These are phyloP conservation scores for Arthrobotrys musiformis DNA, from an alignment of 2,329 filamentous ascomycete genomes.

Conservation along the genomic window DNA sequence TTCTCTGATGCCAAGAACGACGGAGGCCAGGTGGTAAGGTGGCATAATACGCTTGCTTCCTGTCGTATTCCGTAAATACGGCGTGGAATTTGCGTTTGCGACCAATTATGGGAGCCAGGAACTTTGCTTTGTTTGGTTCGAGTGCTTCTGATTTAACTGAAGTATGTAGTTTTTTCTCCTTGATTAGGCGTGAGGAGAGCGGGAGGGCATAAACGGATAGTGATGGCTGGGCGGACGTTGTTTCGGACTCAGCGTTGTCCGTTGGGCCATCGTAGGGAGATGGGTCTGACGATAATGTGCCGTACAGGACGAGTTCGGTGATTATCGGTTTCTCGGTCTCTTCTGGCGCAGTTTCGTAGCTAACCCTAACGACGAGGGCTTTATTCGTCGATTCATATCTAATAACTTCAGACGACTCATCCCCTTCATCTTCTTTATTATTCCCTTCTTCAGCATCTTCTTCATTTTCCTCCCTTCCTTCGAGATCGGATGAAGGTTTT, in stretches of 20 bases:
- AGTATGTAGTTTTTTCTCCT: conserved; percentile 45
- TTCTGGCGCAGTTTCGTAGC: conserved; percentile 30
- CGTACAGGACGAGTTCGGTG: conserved; percentile 47
- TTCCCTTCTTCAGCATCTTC: not conserved
- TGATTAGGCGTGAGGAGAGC: conserved; percentile 37
- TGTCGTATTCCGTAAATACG: conserved; percentile 49
- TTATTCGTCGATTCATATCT: conserved; percentile 10
- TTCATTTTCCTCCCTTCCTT: not conserved
- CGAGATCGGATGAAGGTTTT: not conserved
- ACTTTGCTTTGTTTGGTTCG: conserved; percentile 31
- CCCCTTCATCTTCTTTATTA: not conserved
- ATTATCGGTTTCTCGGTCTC: conserved; percentile 48
- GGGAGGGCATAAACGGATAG: conserved; percentile 52
- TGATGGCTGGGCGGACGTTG: not conserved
- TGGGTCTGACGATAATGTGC: conserved; percentile 17
- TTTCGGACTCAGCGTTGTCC: conserved; percentile 10
- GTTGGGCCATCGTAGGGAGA: not conserved
- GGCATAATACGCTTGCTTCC: conserved; percentile 46
- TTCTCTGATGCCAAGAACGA: conserved; percentile 49
- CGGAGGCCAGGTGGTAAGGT: conserved; percentile 48
- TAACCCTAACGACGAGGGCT: conserved; percentile 32
- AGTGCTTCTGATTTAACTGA: conserved; percentile 30
- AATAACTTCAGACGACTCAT: not conserved
- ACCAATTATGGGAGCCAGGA: conserved; percentile 43
- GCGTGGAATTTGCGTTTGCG: conserved; percentile 45